Evolutionary conservation across 352 stramenopile genomes (phyloP).

Genomic region (Globisporangium sylvaticum): DNA sequence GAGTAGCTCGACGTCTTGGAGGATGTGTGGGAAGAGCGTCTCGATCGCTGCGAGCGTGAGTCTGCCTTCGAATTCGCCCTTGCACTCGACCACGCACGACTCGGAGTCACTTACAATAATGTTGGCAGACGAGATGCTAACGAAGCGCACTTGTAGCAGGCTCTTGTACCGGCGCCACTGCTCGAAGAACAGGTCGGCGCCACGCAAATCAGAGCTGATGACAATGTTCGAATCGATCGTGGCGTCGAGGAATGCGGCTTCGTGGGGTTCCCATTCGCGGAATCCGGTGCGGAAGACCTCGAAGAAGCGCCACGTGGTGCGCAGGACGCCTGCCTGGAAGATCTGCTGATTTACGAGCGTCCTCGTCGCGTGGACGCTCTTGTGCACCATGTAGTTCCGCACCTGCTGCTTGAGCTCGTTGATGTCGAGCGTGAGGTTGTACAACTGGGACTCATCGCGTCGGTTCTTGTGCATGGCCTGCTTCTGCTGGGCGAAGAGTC

Average conservation of each 20-base stretch:
- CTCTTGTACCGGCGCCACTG: conserved; percentile 45
- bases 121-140: conserved; percentile 16
- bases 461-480: too few species aligned
- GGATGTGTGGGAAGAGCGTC: conserved; percentile 12
- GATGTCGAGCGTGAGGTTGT: conserved; percentile 16
- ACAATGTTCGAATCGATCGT: conserved; percentile 25
- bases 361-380: not conserved
- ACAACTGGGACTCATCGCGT: not conserved
- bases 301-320: conserved; percentile 27
- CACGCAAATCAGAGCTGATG: conserved; percentile 16
- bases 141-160: conserved; percentile 24
- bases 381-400: conserved; percentile 1
- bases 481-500: too few species aligned
- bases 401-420: conserved; percentile 17
- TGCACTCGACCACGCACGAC: conserved; percentile 7
- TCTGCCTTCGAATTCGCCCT: conserved; percentile 3
- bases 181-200: conserved; percentile 27
- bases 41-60: conserved; percentile 12
- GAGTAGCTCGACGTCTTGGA: conserved; percentile 1
- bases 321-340: not conserved
- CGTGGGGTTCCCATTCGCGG: not conserved
- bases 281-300: conserved; percentile 26
- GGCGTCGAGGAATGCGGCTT: conserved; percentile 22
- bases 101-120: conserved; percentile 19
- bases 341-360: not conserved